A percentile compares a stretch with the other conserved stretches of the same genome.
Conservation (phyloP, 768 basidiomycete species). For the Termitomyces sp. region DNA sequence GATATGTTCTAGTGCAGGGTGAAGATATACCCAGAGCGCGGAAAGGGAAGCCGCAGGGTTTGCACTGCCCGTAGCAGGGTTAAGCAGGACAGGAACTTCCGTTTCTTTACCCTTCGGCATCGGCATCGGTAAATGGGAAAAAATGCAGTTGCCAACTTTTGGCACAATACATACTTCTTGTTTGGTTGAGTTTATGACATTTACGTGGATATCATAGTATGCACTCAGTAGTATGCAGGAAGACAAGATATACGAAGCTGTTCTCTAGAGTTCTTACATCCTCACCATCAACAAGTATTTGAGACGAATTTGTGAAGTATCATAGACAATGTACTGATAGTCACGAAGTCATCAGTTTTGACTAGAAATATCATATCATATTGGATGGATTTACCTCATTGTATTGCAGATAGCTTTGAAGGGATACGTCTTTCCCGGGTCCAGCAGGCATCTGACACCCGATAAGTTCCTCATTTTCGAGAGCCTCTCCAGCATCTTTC, state of each 20-base stretch:
- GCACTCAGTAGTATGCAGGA: not conserved
- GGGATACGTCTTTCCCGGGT: conserved; percentile 25
- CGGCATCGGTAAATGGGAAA: conserved; percentile 1
- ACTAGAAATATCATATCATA: not conserved
- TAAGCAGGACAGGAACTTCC: conserved; percentile 30
- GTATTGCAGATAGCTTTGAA: conserved; percentile 36
- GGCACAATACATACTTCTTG: not conserved
- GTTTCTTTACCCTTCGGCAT: conserved; percentile 27
- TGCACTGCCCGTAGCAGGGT: conserved; percentile 57
- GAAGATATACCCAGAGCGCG: conserved; percentile 69
- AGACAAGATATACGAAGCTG: not conserved
- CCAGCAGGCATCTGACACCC: conserved; percentile 63
- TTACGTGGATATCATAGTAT: not conserved
- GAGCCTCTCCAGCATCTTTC: conserved; percentile 52
- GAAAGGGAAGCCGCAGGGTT: conserved; percentile 71
- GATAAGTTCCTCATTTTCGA: conserved; percentile 42
- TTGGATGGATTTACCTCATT: conserved; percentile 42
- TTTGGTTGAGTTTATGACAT: not conserved
- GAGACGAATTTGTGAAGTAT: conserved; percentile 50
- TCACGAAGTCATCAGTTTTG: not conserved
- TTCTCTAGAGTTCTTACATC: conserved; percentile 22
- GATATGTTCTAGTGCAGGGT: conserved; percentile 75
- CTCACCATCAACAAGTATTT: conserved; percentile 56
- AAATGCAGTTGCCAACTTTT: not conserved
- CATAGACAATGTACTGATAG: conserved; percentile 56